Evolutionary conservation across 495 filamentous ascomycete genomes (phyloP).

Genomic region (Hyaloscypha bicolor): DNA sequence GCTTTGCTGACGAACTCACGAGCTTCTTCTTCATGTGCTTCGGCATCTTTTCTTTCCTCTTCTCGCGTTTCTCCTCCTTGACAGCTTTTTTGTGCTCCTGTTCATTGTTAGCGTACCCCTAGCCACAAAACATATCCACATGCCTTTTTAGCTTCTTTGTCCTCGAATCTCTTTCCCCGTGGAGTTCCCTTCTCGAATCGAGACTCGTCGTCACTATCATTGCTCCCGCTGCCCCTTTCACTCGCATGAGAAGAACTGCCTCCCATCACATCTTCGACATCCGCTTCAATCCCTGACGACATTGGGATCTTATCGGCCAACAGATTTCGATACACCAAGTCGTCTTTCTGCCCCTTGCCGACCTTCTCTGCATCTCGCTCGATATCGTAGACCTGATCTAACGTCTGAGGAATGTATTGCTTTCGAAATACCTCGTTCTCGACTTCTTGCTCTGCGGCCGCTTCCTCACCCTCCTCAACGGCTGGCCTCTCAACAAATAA

Average conservation of each 20-base stretch:
- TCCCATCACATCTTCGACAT: constrained; percentile 44
- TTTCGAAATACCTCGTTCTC: constrained; percentile 92
- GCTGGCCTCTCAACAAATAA: constrained; percentile 43
- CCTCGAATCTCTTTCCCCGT: constrained; percentile 84
- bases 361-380: constrained; percentile 85
- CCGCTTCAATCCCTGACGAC: constrained; percentile 35
- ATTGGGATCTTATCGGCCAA: constrained; percentile 68
- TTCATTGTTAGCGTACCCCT: constrained; percentile 4
- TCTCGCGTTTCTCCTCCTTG: constrained; percentile 92
- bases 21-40: constrained; percentile 90
- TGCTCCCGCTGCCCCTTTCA: constrained; percentile 50
- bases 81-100: constrained; percentile 83
- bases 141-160: constrained; percentile 85
- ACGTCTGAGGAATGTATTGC: constrained; percentile 90
- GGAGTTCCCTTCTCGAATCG: constrained; percentile 67
- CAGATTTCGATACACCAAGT: constrained; percentile 79
- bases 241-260: constrained; percentile 31
- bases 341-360: constrained; percentile 66
- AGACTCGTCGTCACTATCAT: constrained; percentile 49
- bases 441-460: constrained; percentile 59
- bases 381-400: constrained; percentile 94
- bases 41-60: constrained; percentile 91
- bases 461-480: constrained; percentile 53
- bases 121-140: background rate
- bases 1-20: constrained; percentile 40